A percentile compares a stretch with the other conserved stretches of the same genome.
Conservation (phyloP, 2,329 filamentous ascomycete genomes). For the Fusarium udum region DNA sequence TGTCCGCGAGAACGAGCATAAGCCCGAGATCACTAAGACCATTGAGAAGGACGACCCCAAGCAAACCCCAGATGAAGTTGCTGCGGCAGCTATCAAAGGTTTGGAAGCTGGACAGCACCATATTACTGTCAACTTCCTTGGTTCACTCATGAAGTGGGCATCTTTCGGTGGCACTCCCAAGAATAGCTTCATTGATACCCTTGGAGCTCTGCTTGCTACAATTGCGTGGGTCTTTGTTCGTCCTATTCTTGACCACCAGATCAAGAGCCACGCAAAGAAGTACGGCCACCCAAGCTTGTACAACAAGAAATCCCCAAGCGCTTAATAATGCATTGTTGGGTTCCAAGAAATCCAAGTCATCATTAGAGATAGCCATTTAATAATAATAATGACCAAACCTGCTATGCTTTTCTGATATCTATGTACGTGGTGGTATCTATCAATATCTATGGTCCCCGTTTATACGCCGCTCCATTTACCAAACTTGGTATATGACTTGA, state of each 20-base stretch:
- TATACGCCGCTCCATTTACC: conserved; percentile 71
- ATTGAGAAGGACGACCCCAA: conserved; percentile 85
- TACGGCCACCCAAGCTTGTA: conserved; percentile 67
- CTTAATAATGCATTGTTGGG: not conserved
- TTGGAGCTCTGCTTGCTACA: conserved; percentile 63
- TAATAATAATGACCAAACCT: conserved; percentile 25
- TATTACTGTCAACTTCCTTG: conserved; percentile 79
- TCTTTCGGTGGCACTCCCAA: conserved; percentile 64
- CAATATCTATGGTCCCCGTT: conserved; percentile 13
- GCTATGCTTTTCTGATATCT: conserved; percentile 12
- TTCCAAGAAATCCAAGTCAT: not conserved
- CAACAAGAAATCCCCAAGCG: conserved; percentile 42
- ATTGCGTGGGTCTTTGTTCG: conserved; percentile 68
- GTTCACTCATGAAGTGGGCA: conserved; percentile 74
- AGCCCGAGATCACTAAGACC: conserved; percentile 81
- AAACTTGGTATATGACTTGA: conserved; percentile 68
- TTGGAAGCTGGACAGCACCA: conserved; percentile 84
- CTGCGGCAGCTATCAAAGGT: conserved; percentile 72
- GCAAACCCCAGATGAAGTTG: conserved; percentile 82
- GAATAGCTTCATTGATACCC: conserved; percentile 68
- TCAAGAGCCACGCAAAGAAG: conserved; percentile 64
- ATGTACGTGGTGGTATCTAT: conserved; percentile 35
- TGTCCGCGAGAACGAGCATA: conserved; percentile 78
- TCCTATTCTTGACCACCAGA: conserved; percentile 65
- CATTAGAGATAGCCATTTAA: conserved; percentile 32